Conservation (phyloP, 495 filamentous ascomycete genomes). For the Penicillium taxi region DNA sequence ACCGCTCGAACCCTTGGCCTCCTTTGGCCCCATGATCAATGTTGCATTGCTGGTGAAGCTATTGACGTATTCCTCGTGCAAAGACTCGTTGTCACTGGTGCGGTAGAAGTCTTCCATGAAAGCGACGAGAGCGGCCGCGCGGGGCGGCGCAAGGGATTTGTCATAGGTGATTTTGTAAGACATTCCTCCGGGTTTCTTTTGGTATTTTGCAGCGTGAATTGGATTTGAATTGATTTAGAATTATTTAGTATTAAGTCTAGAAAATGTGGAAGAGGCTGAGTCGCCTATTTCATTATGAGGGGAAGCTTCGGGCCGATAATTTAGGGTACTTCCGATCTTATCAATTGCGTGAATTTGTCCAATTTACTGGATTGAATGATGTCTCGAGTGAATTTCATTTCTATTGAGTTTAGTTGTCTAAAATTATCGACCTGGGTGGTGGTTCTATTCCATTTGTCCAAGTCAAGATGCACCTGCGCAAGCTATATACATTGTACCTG, state of each 20-base stretch:
- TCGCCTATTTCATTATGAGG: background rate
- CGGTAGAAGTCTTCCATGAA: slow-evolving; percentile 54
- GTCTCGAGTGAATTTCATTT: no score
- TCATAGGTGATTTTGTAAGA: slow-evolving; percentile 32
- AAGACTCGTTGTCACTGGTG: slow-evolving; percentile 47
- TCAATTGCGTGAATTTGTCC: no score
- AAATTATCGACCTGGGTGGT: no score
- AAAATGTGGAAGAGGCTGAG: background rate
- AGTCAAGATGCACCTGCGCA: no score
- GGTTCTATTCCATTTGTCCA: no score
- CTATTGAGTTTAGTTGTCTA: no score
- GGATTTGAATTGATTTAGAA: slow-evolving; percentile 1
- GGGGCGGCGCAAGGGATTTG: slow-evolving; percentile 22
- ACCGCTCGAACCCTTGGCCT: slow-evolving; percentile 44
- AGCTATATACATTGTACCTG: no score
- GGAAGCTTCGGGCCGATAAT: slow-evolving; percentile 12
- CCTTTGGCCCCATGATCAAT: slow-evolving; percentile 49
- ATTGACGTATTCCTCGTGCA: slow-evolving; percentile 48
- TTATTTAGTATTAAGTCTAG: background rate
- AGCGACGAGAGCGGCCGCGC: slow-evolving; percentile 25
- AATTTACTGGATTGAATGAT: no score
- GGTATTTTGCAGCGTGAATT: slow-evolving; percentile 7
- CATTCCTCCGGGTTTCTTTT: no score
- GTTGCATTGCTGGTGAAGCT: slow-evolving; percentile 49
- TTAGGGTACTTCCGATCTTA: slow-evolving; percentile 19